Base-by-base conservation (phyloP, 2,329 filamentous ascomycete genomes). In the Alternaria gaisen region DNA sequence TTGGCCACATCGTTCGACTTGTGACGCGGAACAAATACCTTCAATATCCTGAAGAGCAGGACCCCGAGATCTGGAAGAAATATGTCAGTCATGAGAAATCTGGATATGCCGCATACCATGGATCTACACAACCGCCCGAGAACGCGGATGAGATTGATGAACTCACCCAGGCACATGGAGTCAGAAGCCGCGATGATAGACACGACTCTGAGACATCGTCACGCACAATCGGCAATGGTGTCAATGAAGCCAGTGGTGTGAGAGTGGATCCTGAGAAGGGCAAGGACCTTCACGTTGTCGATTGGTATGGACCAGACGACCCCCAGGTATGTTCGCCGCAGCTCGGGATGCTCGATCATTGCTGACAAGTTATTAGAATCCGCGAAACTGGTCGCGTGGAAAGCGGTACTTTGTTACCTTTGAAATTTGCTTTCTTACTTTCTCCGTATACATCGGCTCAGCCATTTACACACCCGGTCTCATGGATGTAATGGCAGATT, bases 361-460 rank as follows among this genome's bases (percentile, higher is more conserved):
- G 20, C 26, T 57, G 20, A 60, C 26, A 20, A 11, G 5, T 6
- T 5, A 11, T 9, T 5, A 82, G 73, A 84, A 84, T 50, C 82
- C 83, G 2, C 70, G 76, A 50, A 84, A 84, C 61, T 85, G 83
- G 83, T 78, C 79, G 2, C 66, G 60, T 3, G 60, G 50, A 3
- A 83, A 81, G 69, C 83, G 82, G 38, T 64, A 77, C 55, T 80
- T 80, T 41, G 79, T 84, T 24, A 83, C 80, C 0, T 79, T 80
- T 46, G 74, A 82, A 40, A 81, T 85, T 56, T 83, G 80, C 58
- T 69, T 85, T 30, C 75, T 83, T 30, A 84, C 81, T 0, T 83
- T 84, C 85, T 54, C 86, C 82, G 38, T 84, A 30, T 86, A 86
- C 67, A 83, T 81, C 61, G 83, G 82, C 1, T 82, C 81, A 3